Evolutionary conservation across 2,329 filamentous ascomycete species (phyloP), one percentile per base, ranked within the genome.

Genomic region (Aspergillus fructus): DNA sequence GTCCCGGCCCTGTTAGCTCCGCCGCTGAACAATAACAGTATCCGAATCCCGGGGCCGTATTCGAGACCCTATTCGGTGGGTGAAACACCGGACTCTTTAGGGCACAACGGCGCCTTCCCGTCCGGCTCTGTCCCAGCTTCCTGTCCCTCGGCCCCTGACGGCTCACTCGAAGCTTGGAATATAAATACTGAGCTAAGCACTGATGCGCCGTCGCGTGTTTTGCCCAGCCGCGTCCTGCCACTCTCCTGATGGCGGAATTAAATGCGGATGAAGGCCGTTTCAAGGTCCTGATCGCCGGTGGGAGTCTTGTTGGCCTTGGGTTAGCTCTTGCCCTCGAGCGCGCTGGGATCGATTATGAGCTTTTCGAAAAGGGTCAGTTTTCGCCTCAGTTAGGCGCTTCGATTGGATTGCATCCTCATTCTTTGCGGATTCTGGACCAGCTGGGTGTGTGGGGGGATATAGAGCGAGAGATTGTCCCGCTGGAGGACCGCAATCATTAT

Each of bases 321-420:
- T 27, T 52, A 3, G 49, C 49, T 1, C 15, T 52, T 15, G 49
- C 49, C 4, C 49, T 52, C 8, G 49, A 52, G 49, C 40, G 23
- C 24, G 49, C 39, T 21, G 49, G 49, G 24, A 43, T 52, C 40
- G 49, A 52, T 13, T 52, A 52, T 9, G 40, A 45, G 24, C 49
- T 52, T 7, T 52, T 52, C 19, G 49, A 52, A 34, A 52, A 52
- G 24, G 49, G 49, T 1, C 13, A 45, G 4, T 52, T 52, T 19
- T 40, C 49, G 12, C 39, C 49, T 15, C 49, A 52, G 24, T 17
- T 52, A 8, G 49, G 49, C 1, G 49, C 49, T 5, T 52, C 39
- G 17, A 52, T 52, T 33, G 49, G 49, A 21, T 34, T 52, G 5
- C 37, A 43, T 19, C 49, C 49, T 9, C 49, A 52, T 6, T 30